phyloP scores from a whole-genome alignment of 257 asterid genomes.

The Solanum chilense region DNA sequence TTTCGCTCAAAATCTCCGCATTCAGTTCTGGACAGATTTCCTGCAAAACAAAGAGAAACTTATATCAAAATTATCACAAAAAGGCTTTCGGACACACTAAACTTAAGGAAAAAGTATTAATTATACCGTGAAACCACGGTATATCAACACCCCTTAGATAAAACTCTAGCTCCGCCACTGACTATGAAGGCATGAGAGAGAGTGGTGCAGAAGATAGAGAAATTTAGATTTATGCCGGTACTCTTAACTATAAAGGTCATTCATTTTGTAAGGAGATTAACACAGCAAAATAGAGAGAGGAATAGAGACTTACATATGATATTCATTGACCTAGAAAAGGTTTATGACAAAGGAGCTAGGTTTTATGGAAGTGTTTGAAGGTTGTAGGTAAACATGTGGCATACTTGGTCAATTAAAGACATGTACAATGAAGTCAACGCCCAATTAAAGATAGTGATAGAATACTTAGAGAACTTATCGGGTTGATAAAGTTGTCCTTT shows the following conservation, averaged over 20 bases:
- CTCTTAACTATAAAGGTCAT: fast-evolving
- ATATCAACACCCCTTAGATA: no score
- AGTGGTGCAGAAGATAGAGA: not conserved
- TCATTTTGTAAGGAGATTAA: not conserved
- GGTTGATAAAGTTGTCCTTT: not conserved
- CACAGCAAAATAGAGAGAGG: fast-evolving
- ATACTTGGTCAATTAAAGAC: not conserved
- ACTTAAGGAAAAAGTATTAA: no score
- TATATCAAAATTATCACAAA: no score
- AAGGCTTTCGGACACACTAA: no score
- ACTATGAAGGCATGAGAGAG: not conserved
- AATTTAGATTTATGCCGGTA: not conserved
- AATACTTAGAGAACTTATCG: not conserved
- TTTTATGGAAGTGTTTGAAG: not conserved
- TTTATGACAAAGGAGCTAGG: not conserved
- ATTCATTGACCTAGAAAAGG: not conserved
- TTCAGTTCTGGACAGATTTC: no score
- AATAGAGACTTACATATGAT: no score
- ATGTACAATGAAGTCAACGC: not conserved
- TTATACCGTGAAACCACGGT: no score
- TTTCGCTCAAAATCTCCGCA: no score
- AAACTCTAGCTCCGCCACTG: not conserved
- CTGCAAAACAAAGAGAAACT: no score
- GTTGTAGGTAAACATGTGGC: fast-evolving
- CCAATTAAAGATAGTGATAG: not conserved